These are phyloP conservation scores for Chytriomyces sp. DNA, from an alignment of 192 early-diverging fungal species.

Conservation along the genomic window DNA sequence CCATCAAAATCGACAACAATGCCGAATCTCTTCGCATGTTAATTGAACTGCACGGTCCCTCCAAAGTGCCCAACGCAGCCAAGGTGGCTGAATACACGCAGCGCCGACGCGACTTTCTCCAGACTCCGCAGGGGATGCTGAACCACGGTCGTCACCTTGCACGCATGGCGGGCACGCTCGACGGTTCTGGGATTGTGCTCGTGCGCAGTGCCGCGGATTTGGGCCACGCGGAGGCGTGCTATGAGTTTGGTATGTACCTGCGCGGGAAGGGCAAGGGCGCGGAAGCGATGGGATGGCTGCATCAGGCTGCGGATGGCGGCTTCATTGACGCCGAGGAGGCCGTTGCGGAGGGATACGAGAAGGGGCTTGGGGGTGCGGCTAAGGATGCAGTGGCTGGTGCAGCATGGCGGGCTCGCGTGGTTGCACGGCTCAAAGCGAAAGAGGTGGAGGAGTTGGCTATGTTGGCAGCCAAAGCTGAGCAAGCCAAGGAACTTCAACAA, in stretches of 20 bases:
- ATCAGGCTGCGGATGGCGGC: slow-evolving; percentile 26
- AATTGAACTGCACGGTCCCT: slow-evolving; percentile 14
- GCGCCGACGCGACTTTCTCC: slow-evolving; percentile 6
- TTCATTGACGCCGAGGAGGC: slow-evolving; percentile 23
- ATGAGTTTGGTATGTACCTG: slow-evolving; percentile 36
- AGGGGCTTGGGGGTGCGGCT: slow-evolving; percentile 21
- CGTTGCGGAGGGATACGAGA: slow-evolving; percentile 34
- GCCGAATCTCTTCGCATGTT: slow-evolving; percentile 27
- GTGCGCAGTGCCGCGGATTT: slow-evolving; percentile 30
- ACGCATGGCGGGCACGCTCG: not conserved
- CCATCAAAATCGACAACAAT: slow-evolving; percentile 23
- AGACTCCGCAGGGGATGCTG: slow-evolving; percentile 25
- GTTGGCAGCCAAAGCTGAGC: not conserved
- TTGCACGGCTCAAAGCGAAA: not conserved
- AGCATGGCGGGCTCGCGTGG: slow-evolving; percentile 27
- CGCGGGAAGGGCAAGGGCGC: slow-evolving; percentile 23
- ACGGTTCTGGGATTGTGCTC: slow-evolving; percentile 28
- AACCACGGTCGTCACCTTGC: slow-evolving; percentile 23
- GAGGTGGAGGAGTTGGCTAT: not conserved
- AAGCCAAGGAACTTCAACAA: not conserved
- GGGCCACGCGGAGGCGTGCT: slow-evolving; percentile 25
- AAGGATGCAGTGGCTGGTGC: slow-evolving; percentile 27
- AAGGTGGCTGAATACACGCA: slow-evolving; percentile 28
- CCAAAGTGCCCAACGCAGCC: slow-evolving; percentile 16
- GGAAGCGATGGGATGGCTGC: slow-evolving; percentile 35